Percentiles rank a stretch among this genome's conserved stretches.
phyloP scores from a whole-genome alignment of 2,329 filamentous ascomycete species.

The Fusarium nanum region DNA sequence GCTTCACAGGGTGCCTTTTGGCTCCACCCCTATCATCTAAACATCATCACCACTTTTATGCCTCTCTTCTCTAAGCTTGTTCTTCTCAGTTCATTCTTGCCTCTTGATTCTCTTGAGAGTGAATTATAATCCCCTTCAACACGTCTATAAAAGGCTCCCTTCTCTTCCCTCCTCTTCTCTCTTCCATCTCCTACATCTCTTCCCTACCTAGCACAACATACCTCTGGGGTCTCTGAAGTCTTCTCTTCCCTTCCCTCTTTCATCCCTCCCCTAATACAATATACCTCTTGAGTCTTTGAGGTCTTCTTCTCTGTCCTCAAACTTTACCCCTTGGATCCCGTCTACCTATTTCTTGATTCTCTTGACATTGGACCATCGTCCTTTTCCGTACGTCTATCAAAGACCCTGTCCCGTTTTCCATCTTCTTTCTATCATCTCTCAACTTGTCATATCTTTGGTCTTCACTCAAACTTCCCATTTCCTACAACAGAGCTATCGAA shows the following conservation, averaged over 20 bases:
- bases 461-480: background rate
- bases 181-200: background rate
- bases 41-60: constrained; percentile 1
- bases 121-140: background rate
- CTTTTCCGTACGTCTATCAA: background rate
- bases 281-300: too few species aligned
- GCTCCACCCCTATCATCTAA: constrained; percentile 12
- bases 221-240: background rate
- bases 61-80: background rate
- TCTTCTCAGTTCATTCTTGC: background rate
- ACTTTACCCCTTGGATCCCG: too few species aligned
- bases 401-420: background rate
- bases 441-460: background rate
- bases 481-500: background rate
- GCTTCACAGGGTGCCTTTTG: constrained; percentile 7
- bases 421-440: too few species aligned
- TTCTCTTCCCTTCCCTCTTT: background rate
- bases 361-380: background rate
- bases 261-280: too few species aligned
- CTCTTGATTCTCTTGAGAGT: background rate
- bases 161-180: background rate
- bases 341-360: background rate
- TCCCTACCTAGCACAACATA: background rate
- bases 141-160: background rate
- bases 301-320: too few species aligned